Conservation (phyloP, 2,329 filamentous ascomycete genomes). For the Aspergillus pseudoglaucus region DNA sequence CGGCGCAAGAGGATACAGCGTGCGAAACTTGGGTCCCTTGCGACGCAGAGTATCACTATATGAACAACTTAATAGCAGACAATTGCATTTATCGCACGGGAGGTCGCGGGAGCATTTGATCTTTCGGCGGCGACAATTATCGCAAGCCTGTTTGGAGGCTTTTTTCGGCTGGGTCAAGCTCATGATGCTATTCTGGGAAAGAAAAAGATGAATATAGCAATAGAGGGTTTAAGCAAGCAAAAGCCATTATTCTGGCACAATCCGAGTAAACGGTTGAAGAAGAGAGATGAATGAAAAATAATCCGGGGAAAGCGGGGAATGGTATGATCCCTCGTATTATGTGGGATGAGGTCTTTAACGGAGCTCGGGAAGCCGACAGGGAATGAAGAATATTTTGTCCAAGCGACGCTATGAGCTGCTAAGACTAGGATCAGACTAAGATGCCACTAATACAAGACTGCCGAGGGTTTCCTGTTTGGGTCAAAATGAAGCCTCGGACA, state of each 20-base stretch:
- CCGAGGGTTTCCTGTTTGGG: not conserved
- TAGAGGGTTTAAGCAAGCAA: not conserved
- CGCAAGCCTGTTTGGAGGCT: slow-evolving; percentile 32
- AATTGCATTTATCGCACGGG: slow-evolving; percentile 37
- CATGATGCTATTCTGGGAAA: slow-evolving; percentile 11
- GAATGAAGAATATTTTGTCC: not conserved
- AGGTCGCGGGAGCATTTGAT: slow-evolving; percentile 37
- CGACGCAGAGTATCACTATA: slow-evolving; percentile 34
- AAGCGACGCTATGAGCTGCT: too few relatives aligned
- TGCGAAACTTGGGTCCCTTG: slow-evolving; percentile 36
- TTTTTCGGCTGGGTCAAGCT: slow-evolving; percentile 15
- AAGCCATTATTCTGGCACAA: too few relatives aligned
- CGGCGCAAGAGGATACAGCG: slow-evolving; percentile 31
- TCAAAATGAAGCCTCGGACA: slow-evolving; percentile 14
- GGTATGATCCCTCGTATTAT: too few relatives aligned
- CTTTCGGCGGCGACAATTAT: slow-evolving; percentile 38
- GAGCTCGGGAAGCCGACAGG: not conserved
- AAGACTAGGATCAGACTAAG: too few relatives aligned
- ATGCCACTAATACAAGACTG: too few relatives aligned
- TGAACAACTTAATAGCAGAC: slow-evolving; percentile 32
- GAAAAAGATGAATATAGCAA: not conserved
- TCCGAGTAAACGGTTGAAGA: too few relatives aligned
- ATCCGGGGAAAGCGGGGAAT: not conserved
- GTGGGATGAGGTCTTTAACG: not conserved
- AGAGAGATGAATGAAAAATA: too few relatives aligned